Conservation (phyloP, 1,139 yeast genomes). For the Chernovozyma sophiae-reginae region DNA sequence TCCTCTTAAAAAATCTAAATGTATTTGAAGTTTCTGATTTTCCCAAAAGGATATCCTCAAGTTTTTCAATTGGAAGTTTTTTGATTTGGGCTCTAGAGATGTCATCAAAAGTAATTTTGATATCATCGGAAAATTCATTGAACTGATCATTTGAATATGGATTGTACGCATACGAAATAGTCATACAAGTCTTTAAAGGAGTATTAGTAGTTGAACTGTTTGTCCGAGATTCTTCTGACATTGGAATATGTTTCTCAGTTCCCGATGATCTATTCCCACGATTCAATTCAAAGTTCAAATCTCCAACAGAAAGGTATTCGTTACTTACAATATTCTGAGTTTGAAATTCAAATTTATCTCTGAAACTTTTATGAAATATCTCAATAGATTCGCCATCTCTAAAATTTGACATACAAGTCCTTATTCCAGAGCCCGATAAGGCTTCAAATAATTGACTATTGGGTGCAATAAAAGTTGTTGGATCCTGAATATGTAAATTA, state of each 20-base stretch:
- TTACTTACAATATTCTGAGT: constrained; percentile 9
- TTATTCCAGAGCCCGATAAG: constrained; percentile 3
- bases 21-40: constrained; percentile 21
- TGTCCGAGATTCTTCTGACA: neutral
- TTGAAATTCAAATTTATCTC: constrained; percentile 12
- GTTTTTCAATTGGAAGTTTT: constrained; percentile 13
- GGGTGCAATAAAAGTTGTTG: constrained; percentile 31
- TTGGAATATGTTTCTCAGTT: neutral
- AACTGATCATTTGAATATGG: constrained; percentile 35
- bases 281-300: neutral
- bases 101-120: constrained; percentile 27
- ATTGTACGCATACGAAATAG: constrained; percentile 31
- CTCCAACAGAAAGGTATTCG: neutral
- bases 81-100: constrained; percentile 22
- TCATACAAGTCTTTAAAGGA: constrained; percentile 25
- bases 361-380: constrained; percentile 12
- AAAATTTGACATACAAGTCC: constrained; percentile 8
- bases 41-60: constrained; percentile 29
- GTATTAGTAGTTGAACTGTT: neutral
- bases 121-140: constrained; percentile 18
- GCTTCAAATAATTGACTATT: constrained; percentile 10
- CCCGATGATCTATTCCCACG: neutral
- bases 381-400: constrained; percentile 8
- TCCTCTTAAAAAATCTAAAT: constrained; percentile 25
- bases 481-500: constrained; percentile 46